phyloP scores from a whole-genome alignment of 805 yeast genomes.

The Starmera amethionina region DNA sequence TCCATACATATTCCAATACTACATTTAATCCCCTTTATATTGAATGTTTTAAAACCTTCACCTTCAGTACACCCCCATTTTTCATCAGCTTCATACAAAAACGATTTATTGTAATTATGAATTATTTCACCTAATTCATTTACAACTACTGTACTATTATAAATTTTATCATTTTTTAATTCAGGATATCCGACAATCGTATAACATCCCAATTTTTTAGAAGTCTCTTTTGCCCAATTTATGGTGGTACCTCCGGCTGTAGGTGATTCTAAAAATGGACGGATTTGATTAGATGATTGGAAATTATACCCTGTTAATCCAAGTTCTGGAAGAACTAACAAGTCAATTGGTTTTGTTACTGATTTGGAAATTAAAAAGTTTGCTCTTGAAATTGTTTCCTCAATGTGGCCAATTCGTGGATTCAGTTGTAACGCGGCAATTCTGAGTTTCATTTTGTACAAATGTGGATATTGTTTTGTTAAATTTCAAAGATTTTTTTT shows the following conservation, averaged over 20 bases:
- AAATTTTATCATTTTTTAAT: conserved; percentile 25
- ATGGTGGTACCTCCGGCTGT: conserved; percentile 37
- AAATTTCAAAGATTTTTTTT: neutral
- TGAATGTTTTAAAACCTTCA: conserved; percentile 43
- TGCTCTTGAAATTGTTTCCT: conserved; percentile 42
- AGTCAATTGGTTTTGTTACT: conserved; percentile 35
- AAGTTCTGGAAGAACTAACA: conserved; percentile 76
- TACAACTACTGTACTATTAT: conserved; percentile 65
- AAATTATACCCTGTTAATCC: conserved; percentile 83
- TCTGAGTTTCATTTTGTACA: conserved; percentile 37
- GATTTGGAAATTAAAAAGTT: conserved; percentile 15
- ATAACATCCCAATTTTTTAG: conserved; percentile 43
- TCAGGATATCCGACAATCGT: conserved; percentile 85
- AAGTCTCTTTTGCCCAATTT: conserved; percentile 46
- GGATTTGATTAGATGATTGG: conserved; percentile 31
- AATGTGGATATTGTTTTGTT: too few species aligned
- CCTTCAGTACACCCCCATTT: conserved; percentile 72
- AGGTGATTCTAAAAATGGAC: conserved; percentile 45
- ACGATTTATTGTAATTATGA: conserved; percentile 65
- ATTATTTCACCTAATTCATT: conserved; percentile 47
- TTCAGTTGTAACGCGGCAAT: conserved; percentile 64
- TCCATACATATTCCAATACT: conserved; percentile 93
- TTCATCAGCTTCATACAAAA: conserved; percentile 71
- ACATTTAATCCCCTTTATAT: conserved; percentile 26
- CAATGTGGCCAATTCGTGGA: conserved; percentile 51